phyloP scores from a whole-genome alignment of 2,329 filamentous ascomycete genomes.

The Ampelomyces quisqualis region DNA sequence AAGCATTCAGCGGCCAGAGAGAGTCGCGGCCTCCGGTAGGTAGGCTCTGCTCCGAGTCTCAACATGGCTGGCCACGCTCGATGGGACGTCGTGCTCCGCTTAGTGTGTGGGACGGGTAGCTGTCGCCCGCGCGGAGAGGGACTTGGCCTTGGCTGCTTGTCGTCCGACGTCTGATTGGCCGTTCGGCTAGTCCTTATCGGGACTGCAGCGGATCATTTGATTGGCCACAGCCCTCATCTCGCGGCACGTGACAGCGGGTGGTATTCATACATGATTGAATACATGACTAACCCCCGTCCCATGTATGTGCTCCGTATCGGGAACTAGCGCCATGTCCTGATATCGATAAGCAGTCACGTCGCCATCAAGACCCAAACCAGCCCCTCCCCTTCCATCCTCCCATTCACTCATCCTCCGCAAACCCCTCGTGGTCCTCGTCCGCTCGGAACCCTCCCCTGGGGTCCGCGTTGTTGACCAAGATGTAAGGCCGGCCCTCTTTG shows the following conservation, averaged over 20 bases:
- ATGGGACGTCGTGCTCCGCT: slow-evolving; percentile 9
- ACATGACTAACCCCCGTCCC: no score
- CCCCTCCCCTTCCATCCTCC: not conserved
- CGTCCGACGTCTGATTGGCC: slow-evolving; percentile 14
- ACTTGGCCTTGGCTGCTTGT: no score
- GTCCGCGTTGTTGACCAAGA: slow-evolving; percentile 42
- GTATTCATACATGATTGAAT: no score
- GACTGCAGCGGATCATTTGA: no score
- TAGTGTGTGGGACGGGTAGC: no score
- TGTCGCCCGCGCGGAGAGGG: no score
- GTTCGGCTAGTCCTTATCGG: slow-evolving; percentile 13
- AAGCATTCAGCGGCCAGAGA: slow-evolving; percentile 24
- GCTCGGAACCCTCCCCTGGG: slow-evolving; percentile 32
- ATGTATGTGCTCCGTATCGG: no score
- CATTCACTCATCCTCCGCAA: slow-evolving; percentile 28
- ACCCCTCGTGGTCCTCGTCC: slow-evolving; percentile 37
- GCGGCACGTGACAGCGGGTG: no score
- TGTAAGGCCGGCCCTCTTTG: slow-evolving; percentile 44
- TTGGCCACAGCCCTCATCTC: not conserved
- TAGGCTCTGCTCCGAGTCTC: slow-evolving; percentile 8
- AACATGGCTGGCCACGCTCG: slow-evolving; percentile 22
- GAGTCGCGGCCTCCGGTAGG: slow-evolving; percentile 15
- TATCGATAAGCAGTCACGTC: no score
- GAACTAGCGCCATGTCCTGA: no score
- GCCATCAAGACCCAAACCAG: not conserved